These are phyloP conservation scores for Blastomyces emzantsi DNA, from an alignment of 2,329 filamentous ascomycete species.

Conservation along the genomic window DNA sequence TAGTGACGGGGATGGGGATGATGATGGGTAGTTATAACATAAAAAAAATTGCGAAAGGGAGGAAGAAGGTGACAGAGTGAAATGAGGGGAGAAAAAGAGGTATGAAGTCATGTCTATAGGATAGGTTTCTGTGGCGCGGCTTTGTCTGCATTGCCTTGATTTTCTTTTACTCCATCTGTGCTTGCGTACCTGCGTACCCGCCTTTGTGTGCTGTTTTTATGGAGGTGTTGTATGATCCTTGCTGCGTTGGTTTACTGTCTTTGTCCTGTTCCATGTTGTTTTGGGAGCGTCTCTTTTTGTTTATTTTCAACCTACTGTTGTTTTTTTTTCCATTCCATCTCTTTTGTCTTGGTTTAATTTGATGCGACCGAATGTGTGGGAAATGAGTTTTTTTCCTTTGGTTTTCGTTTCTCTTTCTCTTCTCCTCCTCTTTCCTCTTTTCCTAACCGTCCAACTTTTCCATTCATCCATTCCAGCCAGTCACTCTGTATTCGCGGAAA, in stretches of 20 bases:
- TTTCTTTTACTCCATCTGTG: slow-evolving; percentile 14
- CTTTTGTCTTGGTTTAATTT: too few relatives aligned
- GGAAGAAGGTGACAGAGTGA: not conserved
- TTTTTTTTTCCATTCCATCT: too few relatives aligned
- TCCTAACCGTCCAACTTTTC: not conserved
- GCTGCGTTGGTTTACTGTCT: not conserved
- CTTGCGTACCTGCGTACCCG: slow-evolving; percentile 6
- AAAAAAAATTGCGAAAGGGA: not conserved
- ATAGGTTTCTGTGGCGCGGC: slow-evolving; percentile 7
- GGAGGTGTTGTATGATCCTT: not conserved
- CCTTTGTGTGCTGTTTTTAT: slow-evolving; percentile 6
- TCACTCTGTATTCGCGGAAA: too few relatives aligned
- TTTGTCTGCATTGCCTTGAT: slow-evolving; percentile 21
- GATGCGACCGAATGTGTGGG: too few relatives aligned
- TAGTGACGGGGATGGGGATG: slow-evolving; percentile 47
- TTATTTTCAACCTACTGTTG: too few relatives aligned
- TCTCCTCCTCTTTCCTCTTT: not conserved
- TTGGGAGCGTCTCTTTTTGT: not conserved
- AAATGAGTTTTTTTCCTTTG: not conserved
- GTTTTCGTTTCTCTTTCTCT: not conserved
- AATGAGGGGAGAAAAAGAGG: not conserved
- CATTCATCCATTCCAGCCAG: too few relatives aligned
- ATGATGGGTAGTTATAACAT: slow-evolving; percentile 35
- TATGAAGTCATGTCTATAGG: slow-evolving; percentile 13
- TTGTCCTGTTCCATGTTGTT: not conserved